Evolutionary conservation across 495 filamentous ascomycete species (phyloP).

Genomic region (Talaromyces nanjingensis): DNA sequence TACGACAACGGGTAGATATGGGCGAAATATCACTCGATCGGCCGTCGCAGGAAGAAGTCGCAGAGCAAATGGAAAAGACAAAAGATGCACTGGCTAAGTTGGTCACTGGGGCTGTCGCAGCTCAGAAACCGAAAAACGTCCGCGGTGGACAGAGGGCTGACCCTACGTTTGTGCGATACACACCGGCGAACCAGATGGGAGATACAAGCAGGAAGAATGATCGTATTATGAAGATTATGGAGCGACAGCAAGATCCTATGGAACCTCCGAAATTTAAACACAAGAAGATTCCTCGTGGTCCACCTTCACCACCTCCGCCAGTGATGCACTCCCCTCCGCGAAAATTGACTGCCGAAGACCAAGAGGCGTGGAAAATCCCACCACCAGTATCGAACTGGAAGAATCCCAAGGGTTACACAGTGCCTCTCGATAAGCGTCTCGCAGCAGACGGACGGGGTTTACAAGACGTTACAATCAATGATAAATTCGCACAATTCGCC

Average conservation of each 20-base stretch:
- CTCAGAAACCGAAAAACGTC: slow-evolving; percentile 95
- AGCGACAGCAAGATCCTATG: slow-evolving; percentile 92
- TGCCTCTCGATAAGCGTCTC: slow-evolving; percentile 91
- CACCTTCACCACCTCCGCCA: slow-evolving; percentile 85
- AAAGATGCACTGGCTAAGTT: slow-evolving; percentile 74
- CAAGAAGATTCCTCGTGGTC: slow-evolving; percentile 95
- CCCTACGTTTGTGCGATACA: slow-evolving; percentile 92
- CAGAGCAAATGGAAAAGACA: slow-evolving; percentile 76
- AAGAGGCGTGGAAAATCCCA: slow-evolving; percentile 94
- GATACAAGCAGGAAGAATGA: slow-evolving; percentile 82
- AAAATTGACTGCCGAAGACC: slow-evolving; percentile 94
- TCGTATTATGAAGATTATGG: slow-evolving; percentile 97
- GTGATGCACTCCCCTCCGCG: slow-evolving; percentile 93
- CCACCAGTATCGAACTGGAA: slow-evolving; percentile 98
- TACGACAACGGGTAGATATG: slow-evolving; percentile 87
- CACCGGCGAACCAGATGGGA: slow-evolving; percentile 95
- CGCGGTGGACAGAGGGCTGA: slow-evolving; percentile 69
- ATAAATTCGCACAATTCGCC: slow-evolving; percentile 96
- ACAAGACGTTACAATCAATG: slow-evolving; percentile 95
- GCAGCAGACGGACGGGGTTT: slow-evolving; percentile 92
- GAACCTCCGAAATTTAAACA: slow-evolving; percentile 98
- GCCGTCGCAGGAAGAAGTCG: slow-evolving; percentile 78
- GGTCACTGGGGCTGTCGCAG: slow-evolving; percentile 76
- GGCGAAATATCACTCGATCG: slow-evolving; percentile 87
- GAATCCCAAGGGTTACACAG: slow-evolving; percentile 97